Evolutionary conservation across 179 eudicot species (phyloP).

Genomic region (Nepenthes alata): DNA sequence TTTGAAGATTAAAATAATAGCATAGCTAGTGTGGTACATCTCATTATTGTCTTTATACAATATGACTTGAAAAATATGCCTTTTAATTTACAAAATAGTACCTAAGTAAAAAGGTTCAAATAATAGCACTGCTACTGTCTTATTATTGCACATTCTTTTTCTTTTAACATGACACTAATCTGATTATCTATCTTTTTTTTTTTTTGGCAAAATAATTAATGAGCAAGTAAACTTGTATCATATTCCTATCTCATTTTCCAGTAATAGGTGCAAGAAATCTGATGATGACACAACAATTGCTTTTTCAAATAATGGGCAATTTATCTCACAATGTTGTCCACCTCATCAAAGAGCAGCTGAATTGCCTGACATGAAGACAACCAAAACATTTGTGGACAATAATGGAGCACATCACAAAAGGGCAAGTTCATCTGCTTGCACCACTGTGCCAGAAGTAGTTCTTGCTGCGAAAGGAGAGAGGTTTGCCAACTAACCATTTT

Average conservation of each 20-base stretch:
- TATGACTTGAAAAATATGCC: not conserved
- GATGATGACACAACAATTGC: conserved; percentile 39
- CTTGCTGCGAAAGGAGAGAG: conserved; percentile 17
- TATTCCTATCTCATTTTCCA: conserved; percentile 11
- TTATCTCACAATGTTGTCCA: conserved; percentile 27
- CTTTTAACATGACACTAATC: too few relatives aligned
- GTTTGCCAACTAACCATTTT: not conserved
- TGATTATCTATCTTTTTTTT: too few relatives aligned
- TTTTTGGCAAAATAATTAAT: too few relatives aligned
- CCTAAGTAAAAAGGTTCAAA: too few relatives aligned
- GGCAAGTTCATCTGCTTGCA: conserved; percentile 22
- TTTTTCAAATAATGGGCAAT: conserved; percentile 27
- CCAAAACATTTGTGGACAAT: conserved; percentile 14
- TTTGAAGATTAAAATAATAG: not conserved
- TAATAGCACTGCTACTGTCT: too few relatives aligned
- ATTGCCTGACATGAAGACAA: conserved; percentile 9
- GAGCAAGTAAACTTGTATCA: too few relatives aligned
- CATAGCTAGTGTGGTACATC: too few relatives aligned
- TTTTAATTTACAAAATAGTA: not conserved
- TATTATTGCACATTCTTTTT: too few relatives aligned
- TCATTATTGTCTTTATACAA: not conserved
- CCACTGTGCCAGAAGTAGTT: conserved; percentile 16
- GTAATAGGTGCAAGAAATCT: conserved; percentile 32
- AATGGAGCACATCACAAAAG: conserved; percentile 19
- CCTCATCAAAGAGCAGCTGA: conserved; percentile 22